Conservation (phyloP, 805 yeast species). For the Pichia phayaonensis region DNA sequence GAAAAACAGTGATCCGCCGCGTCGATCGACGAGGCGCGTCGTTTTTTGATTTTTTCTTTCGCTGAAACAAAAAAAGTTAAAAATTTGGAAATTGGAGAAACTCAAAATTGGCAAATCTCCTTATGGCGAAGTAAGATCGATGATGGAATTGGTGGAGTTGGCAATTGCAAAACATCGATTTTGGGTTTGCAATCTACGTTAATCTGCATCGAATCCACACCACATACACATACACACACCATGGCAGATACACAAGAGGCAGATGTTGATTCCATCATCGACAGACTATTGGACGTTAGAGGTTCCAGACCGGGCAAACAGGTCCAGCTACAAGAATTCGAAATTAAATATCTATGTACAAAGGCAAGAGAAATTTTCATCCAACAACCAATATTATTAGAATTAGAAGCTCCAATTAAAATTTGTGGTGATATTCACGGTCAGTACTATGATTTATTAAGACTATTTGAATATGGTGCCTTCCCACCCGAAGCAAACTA, state of each 20-base stretch:
- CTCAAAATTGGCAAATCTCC: neutral
- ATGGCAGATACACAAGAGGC: conserved; percentile 50
- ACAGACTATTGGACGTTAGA: conserved; percentile 92
- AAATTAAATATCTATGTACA: conserved; percentile 91
- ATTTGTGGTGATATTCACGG: conserved; percentile 98
- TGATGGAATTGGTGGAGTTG: neutral
- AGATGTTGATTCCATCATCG: conserved; percentile 94
- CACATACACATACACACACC: neutral
- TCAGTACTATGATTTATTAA: conserved; percentile 90
- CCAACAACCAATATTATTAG: conserved; percentile 92
- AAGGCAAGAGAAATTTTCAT: conserved; percentile 97
- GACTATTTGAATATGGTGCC: conserved; percentile 96
- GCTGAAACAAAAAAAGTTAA: neutral
- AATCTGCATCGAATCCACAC: neutral
- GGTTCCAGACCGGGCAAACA: conserved; percentile 98
- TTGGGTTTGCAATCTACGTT: neutral
- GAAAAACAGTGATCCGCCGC: neutral
- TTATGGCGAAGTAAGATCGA: neutral
- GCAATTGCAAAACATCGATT: neutral
- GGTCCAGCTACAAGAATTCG: conserved; percentile 87
- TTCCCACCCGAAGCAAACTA: conserved; percentile 99
- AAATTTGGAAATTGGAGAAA: neutral
- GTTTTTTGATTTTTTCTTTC: too few relatives aligned
- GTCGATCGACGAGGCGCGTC: neutral
- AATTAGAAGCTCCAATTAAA: conserved; percentile 95